phyloP scores from a whole-genome alignment of 1,139 yeast genomes.

The Taphrina deformans region DNA sequence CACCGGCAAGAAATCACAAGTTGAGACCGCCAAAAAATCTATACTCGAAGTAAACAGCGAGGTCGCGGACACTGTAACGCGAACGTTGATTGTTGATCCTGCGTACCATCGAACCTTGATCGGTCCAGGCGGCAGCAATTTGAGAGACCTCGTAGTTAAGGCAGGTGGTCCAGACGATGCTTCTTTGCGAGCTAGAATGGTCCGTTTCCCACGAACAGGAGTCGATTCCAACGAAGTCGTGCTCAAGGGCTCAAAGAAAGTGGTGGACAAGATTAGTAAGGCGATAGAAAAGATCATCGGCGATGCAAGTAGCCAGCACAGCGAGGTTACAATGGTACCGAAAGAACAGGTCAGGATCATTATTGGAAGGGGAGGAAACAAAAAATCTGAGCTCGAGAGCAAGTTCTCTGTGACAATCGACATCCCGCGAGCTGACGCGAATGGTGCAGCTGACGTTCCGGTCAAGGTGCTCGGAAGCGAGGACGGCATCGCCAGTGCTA shows the following conservation, averaged over 20 bases:
- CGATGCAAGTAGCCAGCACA: conserved; percentile 63
- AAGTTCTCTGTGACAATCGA: conserved; percentile 64
- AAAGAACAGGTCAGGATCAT: conserved; percentile 73
- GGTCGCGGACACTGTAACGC: conserved; percentile 63
- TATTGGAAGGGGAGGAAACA: conserved; percentile 79
- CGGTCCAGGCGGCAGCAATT: conserved; percentile 76
- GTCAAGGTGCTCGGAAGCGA: conserved; percentile 45
- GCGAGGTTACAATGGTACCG: conserved; percentile 61
- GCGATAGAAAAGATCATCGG: conserved; percentile 66
- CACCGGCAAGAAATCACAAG: conserved; percentile 78
- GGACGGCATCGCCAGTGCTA: conserved; percentile 46
- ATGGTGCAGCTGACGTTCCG: conserved; percentile 57
- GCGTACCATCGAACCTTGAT: conserved; percentile 76
- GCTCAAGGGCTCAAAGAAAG: conserved; percentile 70
- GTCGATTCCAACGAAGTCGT: conserved; percentile 59
- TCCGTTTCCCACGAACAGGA: conserved; percentile 74
- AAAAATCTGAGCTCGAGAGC: conserved; percentile 70
- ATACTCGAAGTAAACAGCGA: conserved; percentile 67
- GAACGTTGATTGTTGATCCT: conserved; percentile 68
- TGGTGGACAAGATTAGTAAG: conserved; percentile 69
- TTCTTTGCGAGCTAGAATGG: conserved; percentile 52
- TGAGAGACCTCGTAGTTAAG: conserved; percentile 69
- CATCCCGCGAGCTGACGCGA: conserved; percentile 65
- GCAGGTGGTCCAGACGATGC: conserved; percentile 69
- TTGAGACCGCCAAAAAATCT: conserved; percentile 67